A percentile compares a stretch with the other conserved stretches of the same genome.
These are phyloP conservation scores for Neofusicoccum sp. DNA, from an alignment of 2,329 filamentous ascomycete genomes.

Conservation along the genomic window DNA sequence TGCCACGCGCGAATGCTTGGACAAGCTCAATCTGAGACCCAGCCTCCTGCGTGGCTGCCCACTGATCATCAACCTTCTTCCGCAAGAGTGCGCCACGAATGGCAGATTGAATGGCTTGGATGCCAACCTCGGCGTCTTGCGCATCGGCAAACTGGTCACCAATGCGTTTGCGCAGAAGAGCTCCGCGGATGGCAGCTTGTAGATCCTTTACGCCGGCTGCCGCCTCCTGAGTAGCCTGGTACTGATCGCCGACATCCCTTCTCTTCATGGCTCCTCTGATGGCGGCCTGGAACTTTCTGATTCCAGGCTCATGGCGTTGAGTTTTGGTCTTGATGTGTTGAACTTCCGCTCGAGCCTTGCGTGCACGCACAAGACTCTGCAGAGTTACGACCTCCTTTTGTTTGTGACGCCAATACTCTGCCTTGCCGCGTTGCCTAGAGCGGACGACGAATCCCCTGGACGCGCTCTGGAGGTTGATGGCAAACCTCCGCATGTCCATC, in stretches of 20 bases:
- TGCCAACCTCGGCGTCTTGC: slow-evolving; percentile 64
- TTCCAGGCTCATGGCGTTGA: slow-evolving; percentile 48
- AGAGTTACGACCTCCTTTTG: slow-evolving; percentile 75
- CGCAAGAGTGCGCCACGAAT: slow-evolving; percentile 70
- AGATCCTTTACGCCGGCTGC: slow-evolving; percentile 59
- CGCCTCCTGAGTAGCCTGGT: slow-evolving; percentile 54
- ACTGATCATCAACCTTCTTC: slow-evolving; percentile 51
- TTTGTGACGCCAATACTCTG: slow-evolving; percentile 69
- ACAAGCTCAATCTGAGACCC: slow-evolving; percentile 31
- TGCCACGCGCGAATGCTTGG: slow-evolving; percentile 47
- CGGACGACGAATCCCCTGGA: slow-evolving; percentile 77
- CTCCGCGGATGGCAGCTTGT: slow-evolving; percentile 64
- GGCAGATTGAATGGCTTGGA: slow-evolving; percentile 53
- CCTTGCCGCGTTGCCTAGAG: slow-evolving; percentile 61
- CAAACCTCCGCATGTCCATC: slow-evolving; percentile 79
- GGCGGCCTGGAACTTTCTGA: slow-evolving; percentile 59
- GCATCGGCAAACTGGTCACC: slow-evolving; percentile 50
- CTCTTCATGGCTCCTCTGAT: slow-evolving; percentile 53
- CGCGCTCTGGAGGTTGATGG: slow-evolving; percentile 76
- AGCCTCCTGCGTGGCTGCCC: slow-evolving; percentile 24
- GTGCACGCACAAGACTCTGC: slow-evolving; percentile 78
- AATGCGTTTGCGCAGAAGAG: slow-evolving; percentile 63
- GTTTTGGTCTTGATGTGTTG: slow-evolving; percentile 51
- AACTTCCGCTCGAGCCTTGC: slow-evolving; percentile 53
- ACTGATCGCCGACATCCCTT: slow-evolving; percentile 50